phyloP scores from a whole-genome alignment of 2,329 filamentous ascomycete genomes.

The Aspergillus versicolor region DNA sequence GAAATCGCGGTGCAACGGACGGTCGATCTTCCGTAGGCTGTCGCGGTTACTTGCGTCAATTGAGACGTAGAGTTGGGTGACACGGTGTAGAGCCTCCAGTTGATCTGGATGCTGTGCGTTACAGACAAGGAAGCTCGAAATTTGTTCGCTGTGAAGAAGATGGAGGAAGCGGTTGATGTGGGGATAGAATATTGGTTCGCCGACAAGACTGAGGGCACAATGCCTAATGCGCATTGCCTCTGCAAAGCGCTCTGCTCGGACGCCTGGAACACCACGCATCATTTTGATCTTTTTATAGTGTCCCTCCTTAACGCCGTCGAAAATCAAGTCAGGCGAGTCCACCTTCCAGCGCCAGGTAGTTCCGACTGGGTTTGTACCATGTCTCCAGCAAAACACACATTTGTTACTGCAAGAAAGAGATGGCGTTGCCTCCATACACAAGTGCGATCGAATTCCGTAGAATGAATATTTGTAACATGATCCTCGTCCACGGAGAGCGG shows the following conservation, averaged over 20 bases:
- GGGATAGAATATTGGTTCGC: conserved; percentile 98
- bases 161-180: conserved; percentile 89
- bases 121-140: conserved; percentile 93
- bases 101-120: conserved; percentile 96
- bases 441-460: conserved; percentile 93
- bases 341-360: conserved; percentile 97
- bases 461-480: conserved; percentile 98
- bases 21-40: conserved; percentile 81
- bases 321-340: conserved; percentile 85
- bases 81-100: conserved; percentile 74
- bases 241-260: conserved; percentile 84
- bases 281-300: conserved; percentile 99
- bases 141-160: conserved; percentile 80
- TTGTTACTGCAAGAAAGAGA: conserved; percentile 97
- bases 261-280: conserved; percentile 89
- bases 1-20: conserved; percentile 91
- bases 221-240: conserved; percentile 93
- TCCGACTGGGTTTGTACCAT: conserved; percentile 94
- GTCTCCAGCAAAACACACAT: conserved; percentile 98
- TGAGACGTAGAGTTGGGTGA: conserved; percentile 94
- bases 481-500: conserved; percentile 84
- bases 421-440: conserved; percentile 97
- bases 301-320: conserved; percentile 81
- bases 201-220: conserved; percentile 87
- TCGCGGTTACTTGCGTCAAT: conserved; percentile 94